Conservation (phyloP, 805 yeast genomes). For the Candida pini region DNA sequence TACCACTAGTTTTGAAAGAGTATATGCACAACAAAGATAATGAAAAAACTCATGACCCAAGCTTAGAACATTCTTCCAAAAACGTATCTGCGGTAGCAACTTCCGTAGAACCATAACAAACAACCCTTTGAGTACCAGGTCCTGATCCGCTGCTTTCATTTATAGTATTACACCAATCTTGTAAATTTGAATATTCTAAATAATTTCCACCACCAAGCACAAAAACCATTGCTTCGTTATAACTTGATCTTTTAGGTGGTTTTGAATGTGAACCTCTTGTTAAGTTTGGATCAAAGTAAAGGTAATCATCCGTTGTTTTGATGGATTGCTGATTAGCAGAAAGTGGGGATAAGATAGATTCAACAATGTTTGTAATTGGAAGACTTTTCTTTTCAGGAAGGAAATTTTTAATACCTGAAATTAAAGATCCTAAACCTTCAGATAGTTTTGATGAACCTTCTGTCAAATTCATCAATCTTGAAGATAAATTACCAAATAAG, state of each 20-base stretch:
- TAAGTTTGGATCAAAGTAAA: conserved; percentile 81
- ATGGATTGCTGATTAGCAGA: conserved; percentile 57
- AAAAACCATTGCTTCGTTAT: conserved; percentile 79
- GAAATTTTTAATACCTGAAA: conserved; percentile 80
- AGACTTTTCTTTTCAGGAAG: conserved; percentile 84
- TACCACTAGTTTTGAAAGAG: too few species aligned
- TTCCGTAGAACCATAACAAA: conserved; percentile 84
- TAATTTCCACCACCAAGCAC: conserved; percentile 97
- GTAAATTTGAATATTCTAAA: conserved; percentile 87
- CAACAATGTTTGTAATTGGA: conserved; percentile 87
- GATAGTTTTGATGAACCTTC: conserved; percentile 63
- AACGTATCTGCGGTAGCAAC: conserved; percentile 67
- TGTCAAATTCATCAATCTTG: conserved; percentile 71
- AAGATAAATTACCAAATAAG: conserved; percentile 65
- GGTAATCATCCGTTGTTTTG: conserved; percentile 78
- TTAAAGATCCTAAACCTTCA: conserved; percentile 85
- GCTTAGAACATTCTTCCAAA: conserved; percentile 54
- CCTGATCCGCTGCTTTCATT: conserved; percentile 17
- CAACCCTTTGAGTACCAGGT: conserved; percentile 35
- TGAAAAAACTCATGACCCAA: too few species aligned
- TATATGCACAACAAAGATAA: too few species aligned
- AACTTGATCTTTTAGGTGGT: conserved; percentile 79
- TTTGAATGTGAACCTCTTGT: conserved; percentile 86
- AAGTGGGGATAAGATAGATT: conserved; percentile 82
- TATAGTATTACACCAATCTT: conserved; percentile 61